Evolutionary conservation across 805 yeast genomes (phyloP).

Genomic region (Suhomyces emberorum): DNA sequence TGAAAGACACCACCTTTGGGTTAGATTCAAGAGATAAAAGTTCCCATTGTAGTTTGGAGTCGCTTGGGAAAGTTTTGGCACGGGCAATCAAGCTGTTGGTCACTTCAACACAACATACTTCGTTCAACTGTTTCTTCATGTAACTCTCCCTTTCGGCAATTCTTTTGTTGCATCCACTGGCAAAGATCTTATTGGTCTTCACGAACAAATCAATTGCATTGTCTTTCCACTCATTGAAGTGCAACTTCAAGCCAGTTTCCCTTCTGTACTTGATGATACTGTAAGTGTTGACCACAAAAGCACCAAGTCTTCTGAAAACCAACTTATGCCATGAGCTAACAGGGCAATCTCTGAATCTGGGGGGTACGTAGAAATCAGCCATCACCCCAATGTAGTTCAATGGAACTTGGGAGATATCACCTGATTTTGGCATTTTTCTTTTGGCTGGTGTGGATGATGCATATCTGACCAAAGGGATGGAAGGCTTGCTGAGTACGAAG

Average conservation of each 20-base stretch:
- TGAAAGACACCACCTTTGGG: constrained; percentile 72
- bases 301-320: constrained; percentile 59
- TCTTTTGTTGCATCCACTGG: constrained; percentile 42
- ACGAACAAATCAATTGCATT: constrained; percentile 75
- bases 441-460: constrained; percentile 4
- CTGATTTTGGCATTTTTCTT: constrained; percentile 13
- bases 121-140: constrained; percentile 38
- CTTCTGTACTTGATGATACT: constrained; percentile 46
- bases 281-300: constrained; percentile 64
- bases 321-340: constrained; percentile 41
- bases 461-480: not conserved
- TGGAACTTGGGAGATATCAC: constrained; percentile 38
- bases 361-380: constrained; percentile 44
- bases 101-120: constrained; percentile 33
- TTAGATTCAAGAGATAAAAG: constrained; percentile 62
- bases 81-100: constrained; percentile 30
- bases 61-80: constrained; percentile 48
- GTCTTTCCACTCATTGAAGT: constrained; percentile 83
- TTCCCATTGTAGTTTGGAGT: constrained; percentile 69
- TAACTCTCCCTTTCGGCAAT: constrained; percentile 36
- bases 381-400: constrained; percentile 37
- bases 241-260: constrained; percentile 41
- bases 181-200: constrained; percentile 79
- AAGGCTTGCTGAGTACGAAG: not conserved
- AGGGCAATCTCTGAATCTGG: constrained; percentile 21